Evolutionary conservation across 768 basidiomycete species (phyloP), one percentile per base, ranked within the genome.

Genomic region (Tulasnella sp.): DNA sequence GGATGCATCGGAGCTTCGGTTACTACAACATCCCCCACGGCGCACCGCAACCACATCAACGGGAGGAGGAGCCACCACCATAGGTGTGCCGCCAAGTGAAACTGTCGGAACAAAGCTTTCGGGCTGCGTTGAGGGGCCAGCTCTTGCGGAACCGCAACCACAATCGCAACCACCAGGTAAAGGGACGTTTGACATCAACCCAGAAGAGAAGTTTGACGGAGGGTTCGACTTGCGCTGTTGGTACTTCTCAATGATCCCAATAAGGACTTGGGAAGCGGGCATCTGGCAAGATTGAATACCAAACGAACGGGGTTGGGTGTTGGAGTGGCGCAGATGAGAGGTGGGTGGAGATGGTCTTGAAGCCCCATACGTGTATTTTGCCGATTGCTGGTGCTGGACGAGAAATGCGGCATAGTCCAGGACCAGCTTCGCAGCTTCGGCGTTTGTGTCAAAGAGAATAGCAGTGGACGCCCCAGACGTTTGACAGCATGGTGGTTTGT

Each of bases 381-480:
- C 19, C 27, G 23, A 6, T 29, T 23, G 37, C 17, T 57, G 54
- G 9, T 29, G 40, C 29, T 57, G 54, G 0, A 57, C 12, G 31
- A 57, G 25, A 29, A 42, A 40, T 21, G 54, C 27, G n/a, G 54
- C 54, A 36, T 57, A 57, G 40, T 57, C 54, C 23, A 57, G 45
- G 35, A 57, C 54, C 12, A 57, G 15, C 15, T 57, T 57, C 12
- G 54, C 54, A 7, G 54, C 54, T 25, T 57, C 54, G 3, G 45
- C 54, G 42, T 57, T 31, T 23, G 15, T 11, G 2, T 46, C 9
- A 9, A 31, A 25, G 6, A 46, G 6, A 12, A 8, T 21, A 12
- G 45, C 25, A 19, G 19, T 12, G 6, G 45, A 25, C 17, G 45
- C 7, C 17, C 6, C 12, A 11, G 45, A 31, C n/a, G n/a, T n/a